Percentiles rank a stretch among this genome's conserved stretches.
Conservation (phyloP, 2,329 filamentous ascomycete species). For the Diaporthe sp. region DNA sequence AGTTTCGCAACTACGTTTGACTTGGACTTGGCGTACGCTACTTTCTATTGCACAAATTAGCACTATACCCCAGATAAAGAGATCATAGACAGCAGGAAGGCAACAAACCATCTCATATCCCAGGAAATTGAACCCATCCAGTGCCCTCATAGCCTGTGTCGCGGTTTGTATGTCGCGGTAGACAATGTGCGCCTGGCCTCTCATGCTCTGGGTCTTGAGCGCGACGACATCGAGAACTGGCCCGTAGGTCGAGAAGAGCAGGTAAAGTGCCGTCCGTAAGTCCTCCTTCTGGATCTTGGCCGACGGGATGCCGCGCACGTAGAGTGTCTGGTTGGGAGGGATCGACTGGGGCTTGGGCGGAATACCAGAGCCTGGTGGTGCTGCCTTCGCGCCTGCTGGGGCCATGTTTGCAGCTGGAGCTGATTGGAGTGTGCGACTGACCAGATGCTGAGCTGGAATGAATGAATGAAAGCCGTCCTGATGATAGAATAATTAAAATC, state of each 20-base stretch:
- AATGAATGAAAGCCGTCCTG: neutral
- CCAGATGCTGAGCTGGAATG: neutral
- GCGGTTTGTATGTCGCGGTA: constrained; percentile 92
- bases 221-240: constrained; percentile 92
- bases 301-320: constrained; percentile 86
- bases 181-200: constrained; percentile 93
- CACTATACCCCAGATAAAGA: constrained; percentile 1
- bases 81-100: neutral
- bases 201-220: constrained; percentile 91
- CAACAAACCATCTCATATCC: constrained; percentile 85
- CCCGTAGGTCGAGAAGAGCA: constrained; percentile 94
- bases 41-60: constrained; percentile 70
- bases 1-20: constrained; percentile 91
- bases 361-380: constrained; percentile 36
- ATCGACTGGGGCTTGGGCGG: constrained; percentile 41
- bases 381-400: constrained; percentile 33
- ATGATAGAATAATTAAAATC: neutral
- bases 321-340: constrained; percentile 70
- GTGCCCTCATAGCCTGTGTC: constrained; percentile 90
- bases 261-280: constrained; percentile 88
- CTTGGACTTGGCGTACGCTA: constrained; percentile 90
- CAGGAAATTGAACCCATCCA: constrained; percentile 89
- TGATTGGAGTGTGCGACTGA: neutral
- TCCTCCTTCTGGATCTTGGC: constrained; percentile 92
- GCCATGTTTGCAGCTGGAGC: constrained; percentile 18